Base-by-base conservation (phyloP, 1,284 basidiomycete species). In the Leccinum subrobustum region DNA sequence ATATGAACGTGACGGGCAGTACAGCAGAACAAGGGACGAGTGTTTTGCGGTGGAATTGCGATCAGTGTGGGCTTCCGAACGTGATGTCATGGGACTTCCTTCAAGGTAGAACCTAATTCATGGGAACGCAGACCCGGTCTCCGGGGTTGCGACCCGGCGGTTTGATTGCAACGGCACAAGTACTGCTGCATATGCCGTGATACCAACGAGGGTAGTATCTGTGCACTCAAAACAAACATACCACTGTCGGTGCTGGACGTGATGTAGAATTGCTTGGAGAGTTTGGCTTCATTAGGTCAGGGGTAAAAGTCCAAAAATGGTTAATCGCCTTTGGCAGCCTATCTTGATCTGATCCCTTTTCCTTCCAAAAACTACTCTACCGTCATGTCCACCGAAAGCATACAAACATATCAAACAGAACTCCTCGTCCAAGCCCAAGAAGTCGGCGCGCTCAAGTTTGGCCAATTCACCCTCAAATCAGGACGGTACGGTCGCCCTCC, bases 361-460 rank as follows among this genome's bases (percentile, higher is more conserved):
- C 23, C 47, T 3, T 7, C 23, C 14, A 23, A 14, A 7, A 51
- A 23, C 23, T 7, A 50, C 35, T n/a, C 59, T 55, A 20, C 57
- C 56, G 62, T 29, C 52, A 71, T 71, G 73, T 59, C 73, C 42
- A n/a, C 56, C 33, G 48, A 68, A 1, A 9, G 55, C 3, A 29
- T 75, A 51, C 63, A 64, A 12, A 25, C 52, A 2, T 78, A 81
- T 63, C 81, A 83, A 63, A 72, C 67, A 0, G 75, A 82, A 56
- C 77, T 85, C 56, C 83, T 85, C 62, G 71, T 79, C 57, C 76
- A 78, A 63, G 74, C 79, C 7, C 76, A 83, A 69, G 61, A 75
- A 23, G 83, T 83, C 16, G 86, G 86, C 31, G 90, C 90, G 0
- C 86, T 98, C 68, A 90, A 93, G 72, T 96, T 98, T 73, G 93